Evolutionary conservation across 75 land plant species (phyloP).

Genomic region (Larix kaempferi): DNA sequence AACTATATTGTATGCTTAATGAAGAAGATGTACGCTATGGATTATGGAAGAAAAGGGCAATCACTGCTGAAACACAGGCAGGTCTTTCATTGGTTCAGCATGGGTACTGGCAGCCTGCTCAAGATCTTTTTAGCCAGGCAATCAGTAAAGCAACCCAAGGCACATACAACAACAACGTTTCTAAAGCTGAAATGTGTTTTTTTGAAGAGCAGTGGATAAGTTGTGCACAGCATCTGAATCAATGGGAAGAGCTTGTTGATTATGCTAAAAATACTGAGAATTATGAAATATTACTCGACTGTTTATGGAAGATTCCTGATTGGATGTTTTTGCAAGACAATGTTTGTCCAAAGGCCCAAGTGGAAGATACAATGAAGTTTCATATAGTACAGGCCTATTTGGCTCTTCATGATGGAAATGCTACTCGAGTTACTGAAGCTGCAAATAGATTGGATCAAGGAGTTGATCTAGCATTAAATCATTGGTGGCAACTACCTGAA

Average conservation of each 20-base stretch:
- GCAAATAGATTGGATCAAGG: conserved; percentile 79
- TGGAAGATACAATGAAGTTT: conserved; percentile 86
- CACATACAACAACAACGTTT: conserved; percentile 75
- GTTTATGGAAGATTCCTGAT: conserved; percentile 84
- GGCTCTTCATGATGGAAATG: conserved; percentile 69
- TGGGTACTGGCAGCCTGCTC: conserved; percentile 96
- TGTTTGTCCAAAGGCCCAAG: conserved; percentile 88
- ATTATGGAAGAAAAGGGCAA: conserved; percentile 82
- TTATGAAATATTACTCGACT: conserved; percentile 78
- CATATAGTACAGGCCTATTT: conserved; percentile 77
- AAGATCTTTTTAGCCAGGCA: conserved; percentile 85
- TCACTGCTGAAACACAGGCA: conserved; percentile 84
- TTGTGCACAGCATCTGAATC: conserved; percentile 85
- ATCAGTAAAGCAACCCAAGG: conserved; percentile 94
- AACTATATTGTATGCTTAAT: conserved; percentile 86
- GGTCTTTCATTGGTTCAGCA: conserved; percentile 94
- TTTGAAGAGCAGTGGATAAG: conserved; percentile 98
- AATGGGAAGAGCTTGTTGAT: conserved; percentile 90
- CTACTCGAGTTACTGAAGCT: conserved; percentile 75
- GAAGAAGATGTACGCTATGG: conserved; percentile 97
- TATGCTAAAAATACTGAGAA: conserved; percentile 89
- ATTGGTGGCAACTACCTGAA: conserved; percentile 99
- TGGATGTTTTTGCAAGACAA: conserved; percentile 86
- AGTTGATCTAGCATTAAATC: conserved; percentile 85
- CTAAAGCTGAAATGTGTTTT: conserved; percentile 96